Percentiles rank a stretch among this genome's conserved stretches.
phyloP scores from a whole-genome alignment of 106 monocot genomes.

The Acorus gramineus region DNA sequence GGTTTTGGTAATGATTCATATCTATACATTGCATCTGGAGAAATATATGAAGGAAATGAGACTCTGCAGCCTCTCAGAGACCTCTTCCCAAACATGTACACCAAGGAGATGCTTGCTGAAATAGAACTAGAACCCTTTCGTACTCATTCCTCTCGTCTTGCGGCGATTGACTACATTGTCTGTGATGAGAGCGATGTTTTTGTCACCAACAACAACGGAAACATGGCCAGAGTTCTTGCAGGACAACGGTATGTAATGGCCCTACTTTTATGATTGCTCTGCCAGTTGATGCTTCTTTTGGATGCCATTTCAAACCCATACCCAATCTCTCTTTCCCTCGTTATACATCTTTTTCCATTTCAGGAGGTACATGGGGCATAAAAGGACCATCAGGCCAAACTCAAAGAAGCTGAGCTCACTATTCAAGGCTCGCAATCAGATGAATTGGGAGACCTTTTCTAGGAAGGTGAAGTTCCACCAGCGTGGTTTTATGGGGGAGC shows the following conservation, averaged over 20 bases:
- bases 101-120: slow-evolving; percentile 68
- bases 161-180: slow-evolving; percentile 90
- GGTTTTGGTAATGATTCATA: slow-evolving; percentile 75
- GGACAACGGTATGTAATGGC: slow-evolving; percentile 49
- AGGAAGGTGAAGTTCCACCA: slow-evolving; percentile 50
- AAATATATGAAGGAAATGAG: slow-evolving; percentile 80
- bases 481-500: slow-evolving; percentile 87
- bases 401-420: slow-evolving; percentile 70
- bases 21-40: slow-evolving; percentile 89
- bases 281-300: neutral
- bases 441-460: slow-evolving; percentile 55
- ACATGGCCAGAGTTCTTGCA: slow-evolving; percentile 98
- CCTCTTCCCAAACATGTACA: slow-evolving; percentile 79
- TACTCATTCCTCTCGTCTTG: slow-evolving; percentile 71
- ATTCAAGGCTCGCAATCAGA: slow-evolving; percentile 37
- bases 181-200: slow-evolving; percentile 91
- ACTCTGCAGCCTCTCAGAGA: slow-evolving; percentile 61
- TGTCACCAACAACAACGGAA: slow-evolving; percentile 95
- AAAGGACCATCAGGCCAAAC: slow-evolving; percentile 89
- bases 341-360: slow-evolving; percentile 1
- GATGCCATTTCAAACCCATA: neutral
- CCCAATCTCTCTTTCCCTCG: neutral
- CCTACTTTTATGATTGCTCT: too few species aligned
- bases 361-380: slow-evolving; percentile 93
- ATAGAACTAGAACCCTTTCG: slow-evolving; percentile 53